Evolutionary conservation across 805 yeast genomes (phyloP), one percentile per base, ranked within the genome.

Genomic region (Schwanniomyces pseudopolymorphus): DNA sequence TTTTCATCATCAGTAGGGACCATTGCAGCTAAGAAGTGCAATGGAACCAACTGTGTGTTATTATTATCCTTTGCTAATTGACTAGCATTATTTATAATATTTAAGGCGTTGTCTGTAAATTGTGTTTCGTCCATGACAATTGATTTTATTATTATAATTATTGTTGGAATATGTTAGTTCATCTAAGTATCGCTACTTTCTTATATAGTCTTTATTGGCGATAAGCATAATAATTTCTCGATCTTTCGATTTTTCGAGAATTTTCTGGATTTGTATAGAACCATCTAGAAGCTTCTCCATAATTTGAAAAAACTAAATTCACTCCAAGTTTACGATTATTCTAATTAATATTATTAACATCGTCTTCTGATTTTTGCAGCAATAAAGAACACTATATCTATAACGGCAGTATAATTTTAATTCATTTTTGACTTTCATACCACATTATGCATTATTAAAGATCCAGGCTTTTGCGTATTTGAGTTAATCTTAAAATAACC

Each of bases 41-140:
- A 65, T n/a, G 99, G 99, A 44, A 80, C 72, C 46, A 94, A 73
- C 63, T 88, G 92, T 7, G 92, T 75, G 67, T 94, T 90, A 42
- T 86, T 78, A 60, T 89, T 89, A 54, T 89, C 95, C 59, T 82
- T 79, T 36, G 97, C 96, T 50, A 94, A 69, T 61, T 85, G 81
- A 48, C 83, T 81, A 45, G 98, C 96, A 58, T 81, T 76, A 56
- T 87, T 85, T 42, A 94, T 76, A 50, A 92, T 80, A 45, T 79
- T 83, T 58, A 89, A 80, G 38, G 97, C 98, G 66, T 94, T 87
- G 66, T 94, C 98, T 51, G 99, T 94, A 56, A 89, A 87, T 76
- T 89, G 91, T 48, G 91, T 67, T 57, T 80, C 80, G 61, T 81
- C 85, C 85, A 81, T 78, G 40, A 11, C 48, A 17, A 25, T 33